Evolutionary conservation across 139 green algal species (phyloP), one percentile per base, ranked within the genome.

Genomic region (Deuterostichococcus epilithicus): DNA sequence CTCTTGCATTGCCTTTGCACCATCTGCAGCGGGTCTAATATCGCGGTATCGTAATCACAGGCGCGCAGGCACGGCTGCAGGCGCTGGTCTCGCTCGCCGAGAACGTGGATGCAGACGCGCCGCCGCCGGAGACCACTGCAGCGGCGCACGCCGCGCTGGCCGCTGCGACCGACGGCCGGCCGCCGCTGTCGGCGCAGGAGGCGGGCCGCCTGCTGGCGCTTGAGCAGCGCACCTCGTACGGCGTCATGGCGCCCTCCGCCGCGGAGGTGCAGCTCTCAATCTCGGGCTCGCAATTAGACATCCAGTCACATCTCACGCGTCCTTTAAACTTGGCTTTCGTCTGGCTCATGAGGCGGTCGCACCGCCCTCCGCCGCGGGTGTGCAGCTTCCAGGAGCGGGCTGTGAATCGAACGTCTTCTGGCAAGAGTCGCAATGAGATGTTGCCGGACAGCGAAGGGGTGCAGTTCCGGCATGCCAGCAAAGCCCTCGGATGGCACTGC

Each of bases 171-270:
- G 35, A 32, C 26, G 68, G 52, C 8, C 10, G 18, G 52, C 10
- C 52, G 10, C 1, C 25, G 36, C 22, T 23, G n/a, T 37, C 39
- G 37, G 18, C 8, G 37, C 36, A 78, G 30, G 84, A 90, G 72
- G 69, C 85, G 3, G 81, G 78, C 5, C 74, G 73, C n/a, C 78
- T 92, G 45, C 73, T 94, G 66, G 37, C 65, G 1, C 88, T 86
- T 71, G 92, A 96, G 63, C 76, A 81, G 30, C 68, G 85, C 42
- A 95, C 94, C 75, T 82, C 78, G n/a, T 95, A 93, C 70, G 92
- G 91, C 67, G 86, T 96, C 36, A 84, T 90, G 76, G 88, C 86
- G 2, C 86, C 85, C 8, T 72, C 72, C 10, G 83, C 66, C 10
- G 66, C 74, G 1, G 72, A 83, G 39, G 80, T 79, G 39, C 68